Evolutionary conservation across 257 asterid genomes (phyloP), one percentile per base, ranked within the genome.

Genomic region (Phtheirospermum japonicum): DNA sequence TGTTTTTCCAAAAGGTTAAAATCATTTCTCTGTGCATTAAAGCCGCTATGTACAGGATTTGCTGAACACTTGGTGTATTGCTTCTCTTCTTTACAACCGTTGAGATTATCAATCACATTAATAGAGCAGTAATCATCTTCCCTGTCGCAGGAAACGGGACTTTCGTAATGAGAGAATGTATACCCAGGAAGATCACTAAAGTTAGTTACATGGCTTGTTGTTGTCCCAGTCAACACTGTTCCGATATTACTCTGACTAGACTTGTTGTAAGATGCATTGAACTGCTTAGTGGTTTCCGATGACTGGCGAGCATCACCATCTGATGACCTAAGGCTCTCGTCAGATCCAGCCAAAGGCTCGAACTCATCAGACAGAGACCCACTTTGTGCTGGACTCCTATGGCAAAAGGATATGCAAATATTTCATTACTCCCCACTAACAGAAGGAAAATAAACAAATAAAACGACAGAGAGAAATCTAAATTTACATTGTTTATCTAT

Each of bases 341-440:
- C 92, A 23, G 88, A 80, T 72, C 76, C 81, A 71, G 74, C 86
- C 26, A 87, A 67, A 52, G 95, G 95, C 70, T 89, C 87, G 40
- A 87, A 67, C 73, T 84, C 95, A 70, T 77, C 83, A 4, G 89
- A 86, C 53, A 82, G 39, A 57, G 85, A 72, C 26, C 76, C 90
- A 50, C 94, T 86, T 42, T 78, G 91, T 23, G 76, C 82, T 63
- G 90, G 89, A 78, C 88, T 88, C 96, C 96, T 88, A 58, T 17
- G 18, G 42, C 67, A 57, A 63, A 40, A 34, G 55, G 28, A 66
- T 28, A 28, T 57, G 59, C 73, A 45, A 58, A 52, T 55, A 39
- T 14, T 13, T n/a, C n/a, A n/a, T n/a, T n/a, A n/a, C n/a, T n/a
- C n/a, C n/a, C n/a, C n/a, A n/a, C n/a, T n/a, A n/a, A n/a, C n/a